These are phyloP conservation scores for Boletus vermiculosoides DNA, from an alignment of 768 basidiomycete species.

Conservation along the genomic window DNA sequence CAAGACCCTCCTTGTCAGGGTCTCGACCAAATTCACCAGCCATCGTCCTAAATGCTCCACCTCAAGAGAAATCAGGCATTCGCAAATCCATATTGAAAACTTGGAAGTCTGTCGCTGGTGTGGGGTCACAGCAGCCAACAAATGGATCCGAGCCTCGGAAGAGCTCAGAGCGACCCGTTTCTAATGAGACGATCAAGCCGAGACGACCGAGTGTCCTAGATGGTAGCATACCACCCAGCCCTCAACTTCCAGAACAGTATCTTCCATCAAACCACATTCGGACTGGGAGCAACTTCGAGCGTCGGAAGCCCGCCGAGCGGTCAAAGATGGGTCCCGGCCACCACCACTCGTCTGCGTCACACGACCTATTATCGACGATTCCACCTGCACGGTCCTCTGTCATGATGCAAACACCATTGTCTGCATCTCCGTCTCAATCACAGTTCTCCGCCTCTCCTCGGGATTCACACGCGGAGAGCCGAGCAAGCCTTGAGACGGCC, in stretches of 20 bases:
- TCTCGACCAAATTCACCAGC: conserved; percentile 32
- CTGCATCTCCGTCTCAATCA: conserved; percentile 31
- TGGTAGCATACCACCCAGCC: conserved; percentile 56
- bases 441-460: conserved; percentile 24
- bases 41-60: conserved; percentile 13
- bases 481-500: conserved; percentile 58
- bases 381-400: conserved; percentile 12
- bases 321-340: conserved; percentile 19
- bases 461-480: conserved; percentile 33
- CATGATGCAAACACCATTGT: conserved; percentile 17
- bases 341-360: conserved; percentile 31
- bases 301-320: conserved; percentile 18
- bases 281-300: conserved; percentile 34
- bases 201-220: conserved; percentile 50
- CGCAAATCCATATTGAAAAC: conserved; percentile 74
- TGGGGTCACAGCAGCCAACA: conserved; percentile 27
- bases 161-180: conserved; percentile 40
- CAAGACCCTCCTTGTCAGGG: conserved; percentile 35
- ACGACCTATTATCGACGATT: conserved; percentile 25
- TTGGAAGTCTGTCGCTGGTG: conserved; percentile 50
- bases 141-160: conserved; percentile 36
- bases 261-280: conserved; percentile 33
- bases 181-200: conserved; percentile 36
- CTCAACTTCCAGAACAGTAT: conserved; percentile 56
- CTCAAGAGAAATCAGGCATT: conserved; percentile 44